Evolutionary conservation across 208 protist species (phyloP), one percentile per base, ranked within the genome.

Genomic region (Wallacemonas sp.): DNA sequence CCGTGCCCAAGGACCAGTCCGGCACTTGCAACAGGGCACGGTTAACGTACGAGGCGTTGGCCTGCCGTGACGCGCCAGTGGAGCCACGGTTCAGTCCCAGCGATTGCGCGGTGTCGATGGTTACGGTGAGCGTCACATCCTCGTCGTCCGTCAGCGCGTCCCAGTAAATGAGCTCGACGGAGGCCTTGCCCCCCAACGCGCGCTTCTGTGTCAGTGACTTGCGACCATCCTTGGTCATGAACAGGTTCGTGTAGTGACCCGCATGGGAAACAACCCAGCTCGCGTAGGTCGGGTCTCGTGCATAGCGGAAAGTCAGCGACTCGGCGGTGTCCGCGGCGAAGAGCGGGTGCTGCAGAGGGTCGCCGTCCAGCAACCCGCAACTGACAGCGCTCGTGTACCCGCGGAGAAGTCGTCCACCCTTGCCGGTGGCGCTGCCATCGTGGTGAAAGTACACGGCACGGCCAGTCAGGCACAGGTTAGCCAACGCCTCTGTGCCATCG

Each of bases 191-290:
- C 33, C 83, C 79, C 1, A 85, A 44, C 29, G 62, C 55, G 27
- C 68, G 58, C 59, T 83, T 81, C 53, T 91, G 76, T 66, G 80
- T 69, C 50, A 90, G 78, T 27, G 77, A 55, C 30, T 69, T 70
- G 22, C 83, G 78, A n/a, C 66, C 78, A 53, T 93, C 87, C 26
- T 76, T 80, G 26, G 78, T 76, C 71, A 92, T 79, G 61, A 89
- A 96, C 22, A 92, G 37, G 45, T 89, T 85, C 9, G 60, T 68
- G 73, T 83, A 94, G 69, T 82, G 75, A 15, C 60, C 68, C 12
- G 64, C 44, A 63, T 87, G 73, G 53, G 57, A 70, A 12, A 96
- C n/a, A 19, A 96, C 80, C 89, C 91, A 96, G 48, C 88, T 85
- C 10, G 91, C 79, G 33, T 76, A 65, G 1, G 36, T 55, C 15